A percentile compares a stretch with the other conserved stretches of the same genome.
Conservation (phyloP, 176 grass and related monocot genomes). For the barley (Hordeum vulgare) region DNA sequence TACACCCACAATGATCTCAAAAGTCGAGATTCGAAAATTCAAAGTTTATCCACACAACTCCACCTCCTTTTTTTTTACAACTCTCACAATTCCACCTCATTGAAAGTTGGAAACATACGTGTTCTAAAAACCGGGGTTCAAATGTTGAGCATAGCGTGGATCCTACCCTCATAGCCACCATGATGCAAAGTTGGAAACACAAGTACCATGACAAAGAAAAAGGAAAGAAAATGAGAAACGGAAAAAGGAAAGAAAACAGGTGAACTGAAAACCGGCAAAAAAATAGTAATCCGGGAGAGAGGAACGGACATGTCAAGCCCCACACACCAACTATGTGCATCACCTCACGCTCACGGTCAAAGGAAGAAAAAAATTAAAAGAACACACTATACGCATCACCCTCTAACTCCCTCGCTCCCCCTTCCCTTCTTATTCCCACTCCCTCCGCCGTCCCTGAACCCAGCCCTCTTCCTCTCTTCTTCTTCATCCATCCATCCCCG, state of each 20-base stretch:
- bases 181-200: no score
- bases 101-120: no score
- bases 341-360: neutral
- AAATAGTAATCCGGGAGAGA: neutral
- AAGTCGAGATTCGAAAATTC: no score
- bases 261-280: neutral
- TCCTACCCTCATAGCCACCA: no score
- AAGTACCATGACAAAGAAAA: neutral
- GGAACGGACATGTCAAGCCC: neutral
- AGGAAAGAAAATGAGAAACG: no score
- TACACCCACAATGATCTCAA: no score
- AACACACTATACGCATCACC: neutral
- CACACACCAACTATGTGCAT: neutral
- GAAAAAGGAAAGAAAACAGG: neutral
- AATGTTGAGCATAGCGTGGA: no score
- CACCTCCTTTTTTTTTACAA: no score
- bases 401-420: constrained; percentile 2
- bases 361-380: neutral
- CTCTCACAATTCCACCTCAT: no score
- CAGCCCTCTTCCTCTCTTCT: neutral
- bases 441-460: constrained; percentile 1
- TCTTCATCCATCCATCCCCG: neutral
- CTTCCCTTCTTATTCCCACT: constrained; percentile 38
- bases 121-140: no score
- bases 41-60: no score